Percentiles rank a stretch among this genome's conserved stretches.
phyloP scores from a whole-genome alignment of 2,329 filamentous ascomycete genomes.

The Aureobasidium sp. region DNA sequence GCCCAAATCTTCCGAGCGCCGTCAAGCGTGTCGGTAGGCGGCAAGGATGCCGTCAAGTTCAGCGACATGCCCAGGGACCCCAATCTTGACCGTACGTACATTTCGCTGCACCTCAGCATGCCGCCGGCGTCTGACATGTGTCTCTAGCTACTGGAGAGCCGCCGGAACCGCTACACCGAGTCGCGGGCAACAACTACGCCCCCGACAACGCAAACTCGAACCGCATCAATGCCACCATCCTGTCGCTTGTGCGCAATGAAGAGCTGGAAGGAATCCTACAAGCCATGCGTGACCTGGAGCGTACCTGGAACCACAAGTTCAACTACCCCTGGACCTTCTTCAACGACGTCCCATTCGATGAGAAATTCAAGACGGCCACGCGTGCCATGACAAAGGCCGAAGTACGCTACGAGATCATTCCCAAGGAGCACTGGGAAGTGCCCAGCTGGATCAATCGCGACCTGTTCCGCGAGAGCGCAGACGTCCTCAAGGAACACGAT shows the following conservation, averaged over 20 bases:
- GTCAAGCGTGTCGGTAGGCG: constrained; percentile 28
- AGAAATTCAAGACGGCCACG: constrained; percentile 84
- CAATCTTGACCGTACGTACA: constrained; percentile 67
- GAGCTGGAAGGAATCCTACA: constrained; percentile 76
- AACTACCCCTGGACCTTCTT: constrained; percentile 99
- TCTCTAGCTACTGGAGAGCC: constrained; percentile 70
- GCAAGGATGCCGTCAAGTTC: constrained; percentile 29
- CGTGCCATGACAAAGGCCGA: constrained; percentile 78
- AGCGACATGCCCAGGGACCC: constrained; percentile 68
- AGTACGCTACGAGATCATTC: constrained; percentile 77
- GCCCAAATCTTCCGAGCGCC: constrained; percentile 62
- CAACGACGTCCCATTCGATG: constrained; percentile 88
- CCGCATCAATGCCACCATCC: constrained; percentile 85
- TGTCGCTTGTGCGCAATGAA: constrained; percentile 86
- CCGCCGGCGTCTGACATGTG: constrained; percentile 14
- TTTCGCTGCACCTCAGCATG: neutral
- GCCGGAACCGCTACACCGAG: constrained; percentile 62
- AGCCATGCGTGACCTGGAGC: constrained; percentile 84
- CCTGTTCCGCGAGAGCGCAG: constrained; percentile 73
- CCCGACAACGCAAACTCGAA: constrained; percentile 65
- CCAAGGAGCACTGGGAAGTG: constrained; percentile 88
- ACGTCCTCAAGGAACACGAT: constrained; percentile 70
- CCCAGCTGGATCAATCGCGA: constrained; percentile 89
- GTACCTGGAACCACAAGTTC: constrained; percentile 97
- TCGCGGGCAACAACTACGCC: constrained; percentile 63